Evolutionary conservation across 805 yeast genomes (phyloP), one percentile per base, ranked within the genome.

Genomic region (Starmerella bacillaris): DNA sequence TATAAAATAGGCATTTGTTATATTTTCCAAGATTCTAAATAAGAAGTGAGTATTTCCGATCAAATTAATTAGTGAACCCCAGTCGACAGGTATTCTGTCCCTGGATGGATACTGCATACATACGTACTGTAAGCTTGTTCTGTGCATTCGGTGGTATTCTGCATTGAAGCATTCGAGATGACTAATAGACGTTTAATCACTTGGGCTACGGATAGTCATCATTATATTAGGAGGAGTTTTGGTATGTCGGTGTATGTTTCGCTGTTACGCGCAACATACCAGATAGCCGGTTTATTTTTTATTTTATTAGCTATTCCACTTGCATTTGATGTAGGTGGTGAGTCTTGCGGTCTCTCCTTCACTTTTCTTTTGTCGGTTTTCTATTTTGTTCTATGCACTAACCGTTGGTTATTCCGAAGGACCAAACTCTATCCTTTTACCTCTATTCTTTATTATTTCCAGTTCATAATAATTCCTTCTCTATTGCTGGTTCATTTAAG

Each of bases 301-400:
- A 32, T 43, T n/a, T 36, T 48, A 14, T 34, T 84, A 21, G 77
- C 94, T 2, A 77, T 89, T 5, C 96, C 96, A 4, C 65, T 89
- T 41, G 78, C 95, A 18, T 89, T 89, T 56, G 94, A 86, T 50
- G 76, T 82, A 26, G 96, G 96, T 7, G 95, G 96, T 1, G 66
- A 74, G 15, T 65, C 71, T 37, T 86, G 96, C 56, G 98, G 98
- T 1, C 60, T 89, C 40, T 72, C 92, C 15, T 89, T 73, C 54
- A 72, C 86, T 0, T 65, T 73, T 21, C 74, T 93, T 5, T 64
- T 86, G 32, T 68, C 79, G 36, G 60, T 68, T 29, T 56, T 77
- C 35, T 84, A 83, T 55, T 74, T 79, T 41, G 52, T 68, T 4
- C 59, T 80, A 37, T 79, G 94, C 6, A 72, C 92, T 1, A 49